Evolutionary conservation across 495 filamentous ascomycete species (phyloP).

Genomic region (Staphylotrichum longicolle): DNA sequence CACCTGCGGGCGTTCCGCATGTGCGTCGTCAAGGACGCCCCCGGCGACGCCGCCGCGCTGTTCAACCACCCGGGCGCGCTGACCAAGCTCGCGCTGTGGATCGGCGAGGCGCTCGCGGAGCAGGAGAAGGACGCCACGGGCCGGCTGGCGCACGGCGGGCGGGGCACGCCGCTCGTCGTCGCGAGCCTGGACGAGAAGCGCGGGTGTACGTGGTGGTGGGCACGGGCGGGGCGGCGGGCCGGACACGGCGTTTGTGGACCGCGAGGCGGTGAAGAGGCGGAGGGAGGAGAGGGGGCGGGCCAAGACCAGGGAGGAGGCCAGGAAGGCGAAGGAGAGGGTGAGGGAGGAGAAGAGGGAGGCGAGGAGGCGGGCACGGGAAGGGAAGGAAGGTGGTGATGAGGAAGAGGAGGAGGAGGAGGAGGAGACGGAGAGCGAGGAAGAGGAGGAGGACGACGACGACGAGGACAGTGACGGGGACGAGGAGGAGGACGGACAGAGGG

Average conservation of each 20-base stretch:
- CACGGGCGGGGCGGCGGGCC: conserved; percentile 77
- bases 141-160: conserved; percentile 63
- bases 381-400: conserved; percentile 54
- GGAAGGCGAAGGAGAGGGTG: conserved; percentile 59
- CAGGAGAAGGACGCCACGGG: conserved; percentile 74
- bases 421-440: conserved; percentile 33
- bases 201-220: conserved; percentile 87
- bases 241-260: conserved; percentile 57
- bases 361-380: conserved; percentile 53
- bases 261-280: conserved; percentile 60
- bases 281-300: conserved; percentile 55
- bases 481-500: conserved; percentile 53
- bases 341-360: conserved; percentile 59
- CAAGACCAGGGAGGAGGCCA: conserved; percentile 57
- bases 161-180: conserved; percentile 82
- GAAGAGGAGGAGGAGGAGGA: conserved; percentile 26
- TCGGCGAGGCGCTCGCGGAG: conserved; percentile 88
- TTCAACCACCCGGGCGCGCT: conserved; percentile 91
- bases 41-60: conserved; percentile 68
- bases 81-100: conserved; percentile 89
- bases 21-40: conserved; percentile 91
- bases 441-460: conserved; percentile 50
- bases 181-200: conserved; percentile 84
- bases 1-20: conserved; percentile 90
- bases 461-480: conserved; percentile 64